These are phyloP conservation scores for Penicillium pulvis DNA, from an alignment of 495 filamentous ascomycete species.

Conservation along the genomic window DNA sequence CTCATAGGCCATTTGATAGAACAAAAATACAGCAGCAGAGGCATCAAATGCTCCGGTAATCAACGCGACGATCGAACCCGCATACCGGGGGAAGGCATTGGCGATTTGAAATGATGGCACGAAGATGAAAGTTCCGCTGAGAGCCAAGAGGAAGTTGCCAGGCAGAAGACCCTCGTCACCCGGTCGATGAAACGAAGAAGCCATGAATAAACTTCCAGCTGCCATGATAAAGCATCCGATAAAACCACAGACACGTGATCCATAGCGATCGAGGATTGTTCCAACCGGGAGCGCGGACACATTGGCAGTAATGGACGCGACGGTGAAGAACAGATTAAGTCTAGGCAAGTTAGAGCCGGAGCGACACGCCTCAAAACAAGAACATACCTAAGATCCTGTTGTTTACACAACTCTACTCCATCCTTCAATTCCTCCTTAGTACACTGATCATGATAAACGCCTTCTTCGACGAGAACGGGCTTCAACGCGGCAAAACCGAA, in stretches of 20 bases:
- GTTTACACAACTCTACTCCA: constrained; percentile 57
- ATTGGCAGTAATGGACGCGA: constrained; percentile 84
- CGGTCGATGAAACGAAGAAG: constrained; percentile 55
- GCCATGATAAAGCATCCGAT: constrained; percentile 56
- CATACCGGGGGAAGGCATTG: constrained; percentile 68
- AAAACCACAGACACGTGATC: constrained; percentile 61
- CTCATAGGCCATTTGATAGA: constrained; percentile 64
- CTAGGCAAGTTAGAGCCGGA: constrained; percentile 27
- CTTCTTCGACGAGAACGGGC: constrained; percentile 66
- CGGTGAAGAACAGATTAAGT: constrained; percentile 75
- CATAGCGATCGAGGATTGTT: constrained; percentile 63
- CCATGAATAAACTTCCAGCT: constrained; percentile 58
- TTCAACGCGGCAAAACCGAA: constrained; percentile 77
- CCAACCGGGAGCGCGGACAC: constrained; percentile 81
- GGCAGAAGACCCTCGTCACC: constrained; percentile 62
- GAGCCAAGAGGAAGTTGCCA: constrained; percentile 64
- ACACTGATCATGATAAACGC: constrained; percentile 57
- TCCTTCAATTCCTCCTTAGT: constrained; percentile 44
- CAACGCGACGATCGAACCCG: constrained; percentile 66
- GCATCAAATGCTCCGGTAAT: constrained; percentile 75
- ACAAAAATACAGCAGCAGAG: constrained; percentile 65
- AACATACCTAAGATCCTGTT: constrained; percentile 63
- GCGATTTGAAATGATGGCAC: constrained; percentile 71
- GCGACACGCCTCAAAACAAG: background rate
- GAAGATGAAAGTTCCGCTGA: constrained; percentile 71